Evolutionary conservation across 2,329 filamentous ascomycete species (phyloP).

Genomic region (Stachybotrys chartarum): DNA sequence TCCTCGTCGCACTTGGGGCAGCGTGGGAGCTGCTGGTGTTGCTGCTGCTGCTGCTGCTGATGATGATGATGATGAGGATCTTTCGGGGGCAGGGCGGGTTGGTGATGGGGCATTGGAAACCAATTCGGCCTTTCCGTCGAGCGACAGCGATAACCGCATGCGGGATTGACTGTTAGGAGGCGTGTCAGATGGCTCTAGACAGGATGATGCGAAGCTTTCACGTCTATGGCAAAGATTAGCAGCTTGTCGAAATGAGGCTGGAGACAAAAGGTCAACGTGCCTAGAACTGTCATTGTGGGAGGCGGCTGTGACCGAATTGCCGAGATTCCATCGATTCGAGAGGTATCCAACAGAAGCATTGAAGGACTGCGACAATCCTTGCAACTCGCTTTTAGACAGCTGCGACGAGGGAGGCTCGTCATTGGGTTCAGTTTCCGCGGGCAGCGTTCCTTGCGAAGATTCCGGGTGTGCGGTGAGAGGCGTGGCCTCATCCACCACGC

Average conservation of each 20-base stretch:
- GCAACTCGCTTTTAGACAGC: constrained; percentile 16
- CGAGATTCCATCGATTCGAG: constrained; percentile 50
- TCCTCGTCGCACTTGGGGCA: constrained; percentile 42
- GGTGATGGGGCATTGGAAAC: constrained; percentile 65
- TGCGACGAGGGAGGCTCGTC: constrained; percentile 18
- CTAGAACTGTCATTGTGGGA: constrained; percentile 11
- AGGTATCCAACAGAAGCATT: constrained; percentile 42
- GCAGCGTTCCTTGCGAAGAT: background rate
- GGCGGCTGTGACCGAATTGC: constrained; percentile 44
- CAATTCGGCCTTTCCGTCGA: constrained; percentile 87
- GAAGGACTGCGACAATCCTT: constrained; percentile 30
- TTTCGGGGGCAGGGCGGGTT: constrained; percentile 41
- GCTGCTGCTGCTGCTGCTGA: too few species aligned
- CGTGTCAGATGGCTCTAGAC: constrained; percentile 24
- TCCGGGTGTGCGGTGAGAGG: constrained; percentile 4
- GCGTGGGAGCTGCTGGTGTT: constrained; percentile 34
- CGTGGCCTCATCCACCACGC: too few species aligned
- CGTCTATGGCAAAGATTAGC: too few species aligned
- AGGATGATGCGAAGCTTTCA: constrained; percentile 13
- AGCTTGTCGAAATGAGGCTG: too few species aligned
- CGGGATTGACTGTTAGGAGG: constrained; percentile 34
- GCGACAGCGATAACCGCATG: constrained; percentile 73
- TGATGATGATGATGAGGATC: constrained; percentile 41
- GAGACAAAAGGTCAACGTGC: too few species aligned
- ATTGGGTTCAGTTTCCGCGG: too few species aligned